phyloP scores from a whole-genome alignment of 2,329 filamentous ascomycete species.

The Xylaria sp. region DNA sequence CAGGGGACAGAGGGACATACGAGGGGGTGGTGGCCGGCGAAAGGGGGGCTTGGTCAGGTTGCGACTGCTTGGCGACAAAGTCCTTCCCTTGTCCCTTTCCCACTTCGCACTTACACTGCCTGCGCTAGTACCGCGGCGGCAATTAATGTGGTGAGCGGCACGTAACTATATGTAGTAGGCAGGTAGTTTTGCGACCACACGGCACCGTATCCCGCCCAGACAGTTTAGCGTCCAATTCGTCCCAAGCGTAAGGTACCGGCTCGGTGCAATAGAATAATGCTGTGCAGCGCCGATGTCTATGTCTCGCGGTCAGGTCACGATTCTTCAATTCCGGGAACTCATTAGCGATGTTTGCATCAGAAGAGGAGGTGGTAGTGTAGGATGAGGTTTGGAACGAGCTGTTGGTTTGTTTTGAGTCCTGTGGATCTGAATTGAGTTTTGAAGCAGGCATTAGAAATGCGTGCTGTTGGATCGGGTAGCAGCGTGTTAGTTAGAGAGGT shows the following conservation, averaged over 20 bases:
- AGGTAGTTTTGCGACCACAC: neutral
- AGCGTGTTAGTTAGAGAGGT: conserved; percentile 38
- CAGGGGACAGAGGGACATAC: conserved; percentile 34
- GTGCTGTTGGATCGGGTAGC: conserved; percentile 35
- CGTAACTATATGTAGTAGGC: neutral
- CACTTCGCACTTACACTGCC: neutral
- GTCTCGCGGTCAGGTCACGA: neutral
- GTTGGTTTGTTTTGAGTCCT: neutral
- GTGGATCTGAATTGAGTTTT: conserved; percentile 2
- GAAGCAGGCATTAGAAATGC: conserved; percentile 6
- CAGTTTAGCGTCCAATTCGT: neutral
- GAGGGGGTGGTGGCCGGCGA: conserved; percentile 28
- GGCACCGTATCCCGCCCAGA: neutral
- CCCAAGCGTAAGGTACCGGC: neutral
- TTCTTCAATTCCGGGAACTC: neutral
- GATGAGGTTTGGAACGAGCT: neutral
- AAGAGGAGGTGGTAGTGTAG: neutral
- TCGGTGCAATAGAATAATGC: neutral
- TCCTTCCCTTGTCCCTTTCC: conserved; percentile 36
- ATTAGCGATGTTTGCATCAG: neutral
- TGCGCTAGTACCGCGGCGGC: conserved; percentile 1
- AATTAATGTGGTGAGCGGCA: neutral
- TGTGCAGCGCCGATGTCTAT: neutral
- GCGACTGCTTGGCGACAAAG: conserved; percentile 34
- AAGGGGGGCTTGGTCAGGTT: conserved; percentile 34